phyloP scores from a whole-genome alignment of 768 basidiomycete genomes.

The Pleurotus cornucopiae region DNA sequence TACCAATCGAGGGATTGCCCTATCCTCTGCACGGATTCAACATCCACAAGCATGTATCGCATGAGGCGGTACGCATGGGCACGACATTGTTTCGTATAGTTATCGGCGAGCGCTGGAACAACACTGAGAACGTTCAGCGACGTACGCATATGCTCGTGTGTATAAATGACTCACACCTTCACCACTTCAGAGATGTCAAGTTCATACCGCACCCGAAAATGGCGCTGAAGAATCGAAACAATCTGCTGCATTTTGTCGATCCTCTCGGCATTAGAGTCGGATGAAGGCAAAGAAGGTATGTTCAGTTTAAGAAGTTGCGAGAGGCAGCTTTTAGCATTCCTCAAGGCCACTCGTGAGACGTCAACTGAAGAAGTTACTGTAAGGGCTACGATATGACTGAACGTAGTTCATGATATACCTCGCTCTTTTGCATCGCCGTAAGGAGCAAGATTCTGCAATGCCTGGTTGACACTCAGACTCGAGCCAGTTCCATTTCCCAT shows the following conservation, averaged over 20 bases:
- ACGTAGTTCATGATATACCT: constrained; percentile 23
- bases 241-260: constrained; percentile 64
- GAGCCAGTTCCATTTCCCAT: constrained; percentile 9
- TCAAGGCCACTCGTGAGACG: constrained; percentile 70
- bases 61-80: constrained; percentile 83
- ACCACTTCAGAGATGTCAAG: constrained; percentile 65
- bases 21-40: constrained; percentile 63
- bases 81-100: constrained; percentile 64
- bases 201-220: constrained; percentile 74
- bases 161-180: constrained; percentile 53
- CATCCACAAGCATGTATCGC: constrained; percentile 72
- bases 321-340: constrained; percentile 57
- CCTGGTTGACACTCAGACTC: not conserved
- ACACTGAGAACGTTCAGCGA: constrained; percentile 43
- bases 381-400: not conserved
- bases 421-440: constrained; percentile 18
- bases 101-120: constrained; percentile 76
- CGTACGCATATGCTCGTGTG: too few relatives aligned
- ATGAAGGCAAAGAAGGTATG: constrained; percentile 24
- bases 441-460: not conserved
- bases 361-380: constrained; percentile 36
- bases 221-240: constrained; percentile 61
- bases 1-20: constrained; percentile 81
- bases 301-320: constrained; percentile 48
- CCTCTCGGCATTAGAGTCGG: constrained; percentile 40